These are phyloP conservation scores for Planoprotostelium fungivorum DNA, from an alignment of 78 protist species.

Conservation along the genomic window DNA sequence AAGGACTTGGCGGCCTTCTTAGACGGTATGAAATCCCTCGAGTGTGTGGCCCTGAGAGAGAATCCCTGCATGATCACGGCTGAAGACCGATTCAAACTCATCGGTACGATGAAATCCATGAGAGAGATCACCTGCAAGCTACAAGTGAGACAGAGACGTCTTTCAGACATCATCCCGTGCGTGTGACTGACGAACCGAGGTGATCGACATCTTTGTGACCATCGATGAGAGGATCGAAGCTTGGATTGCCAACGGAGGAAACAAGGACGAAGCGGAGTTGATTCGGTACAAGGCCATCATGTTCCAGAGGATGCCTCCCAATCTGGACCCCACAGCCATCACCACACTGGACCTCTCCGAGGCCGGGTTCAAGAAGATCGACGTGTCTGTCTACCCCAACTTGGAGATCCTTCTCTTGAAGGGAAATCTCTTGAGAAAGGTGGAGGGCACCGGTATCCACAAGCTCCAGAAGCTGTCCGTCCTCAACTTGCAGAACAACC, in stretches of 20 bases:
- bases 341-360: background rate
- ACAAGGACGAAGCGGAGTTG: background rate
- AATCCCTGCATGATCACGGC: constrained; percentile 43
- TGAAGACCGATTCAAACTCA: constrained; percentile 19
- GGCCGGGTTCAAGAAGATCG: background rate
- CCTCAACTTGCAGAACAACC: constrained; percentile 42
- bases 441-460: constrained; percentile 17
- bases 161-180: background rate
- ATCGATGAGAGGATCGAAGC: background rate
- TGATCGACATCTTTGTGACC: background rate
- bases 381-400: background rate
- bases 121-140: constrained; percentile 7
- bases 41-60: constrained; percentile 35
- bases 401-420: background rate
- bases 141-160: no score
- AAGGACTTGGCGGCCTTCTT: constrained; percentile 29
- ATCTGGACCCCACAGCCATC: background rate
- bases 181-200: background rate
- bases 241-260: background rate
- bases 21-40: constrained; percentile 18
- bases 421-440: background rate
- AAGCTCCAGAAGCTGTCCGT: constrained; percentile 14
- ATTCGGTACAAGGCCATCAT: background rate
- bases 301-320: background rate
- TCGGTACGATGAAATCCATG: constrained; percentile 45